Base-by-base conservation (phyloP, 2,329 filamentous ascomycete species). In the Pseudogymnoascus destructans region DNA sequence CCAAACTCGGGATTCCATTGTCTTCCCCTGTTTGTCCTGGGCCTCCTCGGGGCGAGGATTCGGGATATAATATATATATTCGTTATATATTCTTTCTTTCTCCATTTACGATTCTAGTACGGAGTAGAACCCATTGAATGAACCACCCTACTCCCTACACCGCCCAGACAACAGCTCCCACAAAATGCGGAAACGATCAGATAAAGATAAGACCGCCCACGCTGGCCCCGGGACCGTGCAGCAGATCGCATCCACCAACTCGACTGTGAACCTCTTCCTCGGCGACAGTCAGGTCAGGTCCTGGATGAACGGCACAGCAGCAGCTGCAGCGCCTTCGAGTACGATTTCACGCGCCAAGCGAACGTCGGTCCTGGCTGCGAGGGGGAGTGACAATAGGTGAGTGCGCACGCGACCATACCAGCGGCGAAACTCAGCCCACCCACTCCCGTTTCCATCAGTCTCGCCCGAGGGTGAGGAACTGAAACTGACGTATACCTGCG, bases 181-280 rank as follows among this genome's bases (percentile, higher is more conserved):
- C 15, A 38, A 60, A 27, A 69, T 69, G 67, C 68, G 67, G 46
- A 61, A 64, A 61, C 67, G 66, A 55, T 66, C 66, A 60, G 66
- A 68, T 63, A 69, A 66, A 62, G 64, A 65, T 55, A 60, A 61
- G 33, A 61, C 60, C 55, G 54, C 60, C 1, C 8, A 7, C 36
- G n/a, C 15, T 10, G 17, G 1, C 35, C 15, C 8, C 3, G 21
- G 21, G 46, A 58, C 58, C 46, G 57, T 65, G 55, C 64, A 65
- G 4, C 66, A 67, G 19, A 63, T 71, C 8, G 65, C 68, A 27
- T 64, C 65, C 2, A 67, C 69, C 9, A 71, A 71, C 64, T 65
- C 63, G 17, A 69, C 69, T 4, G 60, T 70, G 25, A 68, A 70
- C 55, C 61, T 67, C 7, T 60, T 71, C 35, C 66, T 71, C 55